Conservation (phyloP, 164 flowering plant genomes). For the Akebia trifoliata region DNA sequence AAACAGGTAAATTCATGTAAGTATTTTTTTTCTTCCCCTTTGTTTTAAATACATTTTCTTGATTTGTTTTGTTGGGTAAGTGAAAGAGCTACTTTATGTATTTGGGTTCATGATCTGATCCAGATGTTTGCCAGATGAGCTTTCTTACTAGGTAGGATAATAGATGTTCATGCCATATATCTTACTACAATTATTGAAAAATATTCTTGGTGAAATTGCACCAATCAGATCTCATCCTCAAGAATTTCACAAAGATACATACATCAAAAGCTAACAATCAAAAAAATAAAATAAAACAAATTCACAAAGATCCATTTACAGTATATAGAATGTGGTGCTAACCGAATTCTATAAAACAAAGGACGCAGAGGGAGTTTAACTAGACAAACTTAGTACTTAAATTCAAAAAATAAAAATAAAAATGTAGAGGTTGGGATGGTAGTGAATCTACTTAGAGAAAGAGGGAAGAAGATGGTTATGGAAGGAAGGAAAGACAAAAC, state of each 20-base stretch:
- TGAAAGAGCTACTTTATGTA: conserved; percentile 17
- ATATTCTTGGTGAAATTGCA: neutral
- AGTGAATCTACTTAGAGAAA: neutral
- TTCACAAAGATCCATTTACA: conserved; percentile 5
- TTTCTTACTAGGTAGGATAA: conserved; percentile 4
- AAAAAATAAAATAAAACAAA: no score
- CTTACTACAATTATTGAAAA: conserved; percentile 2
- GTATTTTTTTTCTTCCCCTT: conserved; percentile 5
- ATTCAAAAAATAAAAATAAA: conserved; percentile 8
- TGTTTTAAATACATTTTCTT: neutral
- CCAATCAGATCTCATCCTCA: conserved; percentile 23
- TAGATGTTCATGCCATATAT: conserved; percentile 1
- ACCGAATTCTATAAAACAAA: conserved; percentile 16
- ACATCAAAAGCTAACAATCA: no score
- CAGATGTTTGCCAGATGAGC: conserved; percentile 10
- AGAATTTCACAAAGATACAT: no score
- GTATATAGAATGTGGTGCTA: conserved; percentile 17
- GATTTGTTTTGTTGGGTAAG: conserved; percentile 7
- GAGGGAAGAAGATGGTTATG: neutral
- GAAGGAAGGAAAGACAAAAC: conserved; percentile 13
- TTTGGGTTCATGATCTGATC: conserved; percentile 11
- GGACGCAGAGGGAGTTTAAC: neutral
- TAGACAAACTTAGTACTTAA: neutral
- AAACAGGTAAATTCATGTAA: conserved; percentile 34
- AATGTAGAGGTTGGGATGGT: neutral